A percentile compares a stretch with the other conserved stretches of the same genome.
Evolutionary conservation across 1,284 basidiomycete genomes (phyloP).

Genomic region (Fistulina hepatica): DNA sequence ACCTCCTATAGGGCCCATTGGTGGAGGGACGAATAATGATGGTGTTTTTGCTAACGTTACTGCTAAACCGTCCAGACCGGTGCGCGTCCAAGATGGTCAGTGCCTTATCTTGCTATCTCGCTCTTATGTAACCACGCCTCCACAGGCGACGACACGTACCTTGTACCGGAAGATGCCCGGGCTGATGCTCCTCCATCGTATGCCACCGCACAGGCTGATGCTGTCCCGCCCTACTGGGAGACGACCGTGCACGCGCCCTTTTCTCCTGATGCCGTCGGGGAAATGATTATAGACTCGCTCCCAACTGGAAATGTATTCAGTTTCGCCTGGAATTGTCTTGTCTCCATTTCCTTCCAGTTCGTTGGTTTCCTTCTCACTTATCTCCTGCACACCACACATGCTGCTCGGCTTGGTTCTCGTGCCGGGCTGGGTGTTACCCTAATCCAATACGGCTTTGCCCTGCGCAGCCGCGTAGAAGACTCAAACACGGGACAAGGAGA

Average conservation of each 20-base stretch:
- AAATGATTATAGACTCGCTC: slow-evolving; percentile 66
- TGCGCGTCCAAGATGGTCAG: slow-evolving; percentile 55
- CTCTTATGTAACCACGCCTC: slow-evolving; percentile 8
- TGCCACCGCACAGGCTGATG: slow-evolving; percentile 83
- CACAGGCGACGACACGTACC: slow-evolving; percentile 58
- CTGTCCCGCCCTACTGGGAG: slow-evolving; percentile 97
- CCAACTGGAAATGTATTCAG: slow-evolving; percentile 76
- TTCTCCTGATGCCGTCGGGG: slow-evolving; percentile 42
- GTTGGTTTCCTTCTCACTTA: slow-evolving; percentile 94
- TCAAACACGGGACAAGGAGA: slow-evolving; percentile 16
- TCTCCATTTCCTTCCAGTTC: slow-evolving; percentile 95
- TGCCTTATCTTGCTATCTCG: slow-evolving; percentile 1
- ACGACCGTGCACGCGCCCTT: slow-evolving; percentile 85
- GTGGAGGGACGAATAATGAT: slow-evolving; percentile 75
- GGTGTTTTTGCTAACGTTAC: slow-evolving; percentile 96
- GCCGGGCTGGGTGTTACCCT: slow-evolving; percentile 93
- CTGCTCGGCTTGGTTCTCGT: slow-evolving; percentile 88
- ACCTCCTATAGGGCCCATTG: slow-evolving; percentile 40
- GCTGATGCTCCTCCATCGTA: slow-evolving; percentile 85
- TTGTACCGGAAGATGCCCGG: slow-evolving; percentile 71
- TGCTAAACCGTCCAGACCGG: slow-evolving; percentile 70
- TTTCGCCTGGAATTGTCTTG: slow-evolving; percentile 88
- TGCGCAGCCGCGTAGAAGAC: slow-evolving; percentile 38
- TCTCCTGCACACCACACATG: slow-evolving; percentile 89
- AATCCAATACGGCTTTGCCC: slow-evolving; percentile 89